A percentile compares a stretch with the other conserved stretches of the same genome.
Conservation (phyloP, 179 eudicot species). For the Vitellaria paradoxa region DNA sequence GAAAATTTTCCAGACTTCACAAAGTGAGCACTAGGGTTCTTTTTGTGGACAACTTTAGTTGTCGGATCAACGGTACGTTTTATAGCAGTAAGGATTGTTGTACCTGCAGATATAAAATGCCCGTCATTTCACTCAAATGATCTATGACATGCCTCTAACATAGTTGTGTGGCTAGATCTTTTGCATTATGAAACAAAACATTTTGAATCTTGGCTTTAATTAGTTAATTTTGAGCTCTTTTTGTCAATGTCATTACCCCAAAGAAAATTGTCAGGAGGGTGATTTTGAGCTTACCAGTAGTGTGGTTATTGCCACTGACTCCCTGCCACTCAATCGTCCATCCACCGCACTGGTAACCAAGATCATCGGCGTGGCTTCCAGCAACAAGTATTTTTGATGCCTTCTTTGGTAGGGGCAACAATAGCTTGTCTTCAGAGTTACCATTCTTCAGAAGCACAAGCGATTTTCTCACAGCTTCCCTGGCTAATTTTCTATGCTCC, state of each 20-base stretch:
- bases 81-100: conserved; percentile 72
- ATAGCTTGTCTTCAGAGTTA: conserved; percentile 33
- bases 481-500: conserved; percentile 84
- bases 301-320: conserved; percentile 61
- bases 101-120: conserved; percentile 42
- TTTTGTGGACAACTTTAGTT: conserved; percentile 58
- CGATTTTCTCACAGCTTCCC: conserved; percentile 87
- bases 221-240: neutral
- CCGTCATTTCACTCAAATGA: neutral
- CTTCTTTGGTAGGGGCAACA: conserved; percentile 77
- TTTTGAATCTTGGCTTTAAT: neutral
- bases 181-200: neutral
- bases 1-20: conserved; percentile 55
- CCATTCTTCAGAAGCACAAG: conserved; percentile 88
- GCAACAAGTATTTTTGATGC: conserved; percentile 75
- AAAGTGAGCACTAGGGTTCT: conserved; percentile 49
- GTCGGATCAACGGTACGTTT: conserved; percentile 58
- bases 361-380: conserved; percentile 82
- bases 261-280: neutral
- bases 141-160: neutral
- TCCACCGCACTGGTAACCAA: conserved; percentile 94
- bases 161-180: neutral
- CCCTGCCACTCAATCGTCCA: conserved; percentile 99
- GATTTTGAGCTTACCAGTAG: conserved; percentile 30
- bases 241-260: neutral